Base-by-base conservation (phyloP, 441 rosid species). In the Populus tomentosa region DNA sequence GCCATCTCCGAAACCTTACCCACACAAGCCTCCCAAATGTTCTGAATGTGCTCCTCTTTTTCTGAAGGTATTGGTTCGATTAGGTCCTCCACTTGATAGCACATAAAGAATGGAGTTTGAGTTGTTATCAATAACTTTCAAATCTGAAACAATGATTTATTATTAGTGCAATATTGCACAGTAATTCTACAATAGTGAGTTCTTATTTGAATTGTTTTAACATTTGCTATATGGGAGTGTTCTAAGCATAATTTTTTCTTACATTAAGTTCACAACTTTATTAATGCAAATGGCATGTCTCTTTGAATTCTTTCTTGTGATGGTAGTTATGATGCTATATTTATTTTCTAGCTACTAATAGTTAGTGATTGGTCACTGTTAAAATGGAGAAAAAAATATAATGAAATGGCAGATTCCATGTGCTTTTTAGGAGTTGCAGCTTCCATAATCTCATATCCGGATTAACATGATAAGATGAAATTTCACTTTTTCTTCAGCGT, bases 21-120 rank as follows among this genome's bases (percentile, higher is more conserved):
- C 98, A 13, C 86, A 91, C 77, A 96, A 92, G 88, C 89, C 89
- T 78, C 99, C 98, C 30, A 96, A 94, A 84, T 92, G 98, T 82
- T 87, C 98, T n/a, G 97, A 94, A 73, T 91, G 97, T 87, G 98
- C 94, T 77, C 93, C 96, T 74, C 91, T 94, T 65, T 96, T 96
- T 86, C 80, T 94, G 88, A 92, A 91, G 98, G 99, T 92, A 85
- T 80, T 6, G 38, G 21, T 67, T 62, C 42, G 65, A 62, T 42
- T 42, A 35, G 6, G 32, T 77, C 30, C 71, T 70, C 16, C 63
- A 10, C 70, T 18, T 80, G 72, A 20, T 75, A 21, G 72, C 62
- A 42, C 70, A 33, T 69, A 9, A 33, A 67, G 13, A 28, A 67
- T 21, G 35, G 68, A 66, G 21, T 28, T 61, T 46, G 67, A n/a